Base-by-base conservation (phyloP, 176 grass and related monocot genomes). In the Aegilops speltoides region DNA sequence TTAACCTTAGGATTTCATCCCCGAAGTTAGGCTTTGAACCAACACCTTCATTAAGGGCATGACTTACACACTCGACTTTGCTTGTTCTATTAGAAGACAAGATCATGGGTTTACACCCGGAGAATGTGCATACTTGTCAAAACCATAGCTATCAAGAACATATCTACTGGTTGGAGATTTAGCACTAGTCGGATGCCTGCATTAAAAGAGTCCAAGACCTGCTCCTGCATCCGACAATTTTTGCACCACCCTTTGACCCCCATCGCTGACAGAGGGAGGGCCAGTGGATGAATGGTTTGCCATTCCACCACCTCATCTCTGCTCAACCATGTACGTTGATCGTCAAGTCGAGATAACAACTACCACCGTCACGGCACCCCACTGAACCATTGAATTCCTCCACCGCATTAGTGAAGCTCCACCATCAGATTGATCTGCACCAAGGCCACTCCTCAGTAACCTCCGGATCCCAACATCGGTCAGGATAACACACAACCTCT, bases 401-500 rank as follows among this genome's bases (percentile, higher is more conserved):
- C n/a, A 24, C 8, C 59, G 3, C 22, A 11, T 23, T 10, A 23
- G 59, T 60, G 57, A n/a, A 61, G 20, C 59, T 3, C 9, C 22
- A 61, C 59, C 59, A 61, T n/a, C 1, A 10, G 20, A 61, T 61
- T 10, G 22, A 23, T 61, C 0, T 4, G 8, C 7, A 23, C 22
- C 8, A 24, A 7, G 59, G 59, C 22, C 20, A 10, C 59, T 61
- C 7, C 9, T 4, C 3, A 3, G 3, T 22, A 61, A 24, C 20
- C 8, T 23, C 3, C 22, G 0, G 3, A 22, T 10, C n/a, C 22
- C n/a, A 0, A 0, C 22, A 1, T 61, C 45, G 45, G 15, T 15
- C 13, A 48, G 4, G 45, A 15, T 12, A 4, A 13, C 45, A 15
- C 13, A 15, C 13, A 48, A 50, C 46, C 14, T 50, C 46, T 50